Evolutionary conservation across 495 filamentous ascomycete species (phyloP), one percentile per base, ranked within the genome.

Genomic region (Aspergillus cavernicola): DNA sequence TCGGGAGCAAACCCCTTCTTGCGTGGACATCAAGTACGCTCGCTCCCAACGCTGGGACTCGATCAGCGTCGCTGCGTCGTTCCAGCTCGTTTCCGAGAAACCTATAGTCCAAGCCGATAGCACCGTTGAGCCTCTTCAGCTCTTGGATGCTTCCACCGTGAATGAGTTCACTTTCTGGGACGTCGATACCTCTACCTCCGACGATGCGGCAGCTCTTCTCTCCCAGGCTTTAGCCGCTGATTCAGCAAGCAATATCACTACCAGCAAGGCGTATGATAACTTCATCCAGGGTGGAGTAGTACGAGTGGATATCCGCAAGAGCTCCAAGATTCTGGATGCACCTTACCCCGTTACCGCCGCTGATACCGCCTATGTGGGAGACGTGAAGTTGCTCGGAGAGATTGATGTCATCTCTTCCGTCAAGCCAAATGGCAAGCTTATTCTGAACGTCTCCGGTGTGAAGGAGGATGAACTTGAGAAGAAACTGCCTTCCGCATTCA

Each of bases 161-260:
- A 77, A 88, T 63, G 88, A 97, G 62, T 98, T 91, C 74, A 82
- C 84, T 18, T 96, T 98, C 78, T 98, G 92, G 93, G 89, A 97
- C 66, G 68, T 87, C 15, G 93, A 95, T 57, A 82, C 82, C 64
- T 92, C 90, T 20, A 67, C 70, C 1, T 81, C 85, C 29, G 76
- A 73, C 36, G 74, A 77, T 43, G 85, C 90, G 22, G 81, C 90
- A 8, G 64, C 78, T 18, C 79, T 79, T 32, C 67, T 97, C 24
- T 84, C 85, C 35, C 83, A 83, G 58, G 73, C 93, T 4, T 75
- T 97, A 29, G 85, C 91, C 9, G 74, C 75, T 38, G 87, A 93
- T 62, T 85, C 85, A 0, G 73, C 85, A 1, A 86, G 71, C 69
- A 95, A 93, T 58, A 80, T 98, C 53, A 85, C 85, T 53, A 76